Base-by-base conservation (phyloP, 768 basidiomycete genomes). In the Daedaleopsis sinensis region DNA sequence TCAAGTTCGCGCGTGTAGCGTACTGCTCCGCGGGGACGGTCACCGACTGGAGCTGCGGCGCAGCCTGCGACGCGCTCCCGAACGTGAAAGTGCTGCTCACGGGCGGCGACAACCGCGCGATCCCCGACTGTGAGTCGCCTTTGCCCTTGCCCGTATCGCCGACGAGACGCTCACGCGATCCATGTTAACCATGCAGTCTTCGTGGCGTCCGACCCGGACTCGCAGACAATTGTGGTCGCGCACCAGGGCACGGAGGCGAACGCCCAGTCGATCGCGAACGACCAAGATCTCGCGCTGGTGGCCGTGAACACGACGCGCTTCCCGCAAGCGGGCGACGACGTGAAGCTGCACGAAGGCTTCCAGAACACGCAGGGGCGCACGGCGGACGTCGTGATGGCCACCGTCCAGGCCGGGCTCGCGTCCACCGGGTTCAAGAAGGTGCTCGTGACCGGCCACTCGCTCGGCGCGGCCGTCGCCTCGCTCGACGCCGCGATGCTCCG, bases 301-400 rank as follows among this genome's bases (percentile, higher is more conserved):
- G 55, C 39, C 38, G 58, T 82, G 51, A 62, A 81, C 63, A 16
- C 77, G 1, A 70, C 74, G 1, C 76, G 81, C 24, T 87, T 86
- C 70, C 68, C 70, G 6, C 19, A 58, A 21, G 61, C 70, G 10
- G 55, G 61, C 7, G 68, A 32, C 23, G 67, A 64, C 27, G 62
- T 67, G 19, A 16, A 67, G 36, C 65, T 70, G 11, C 71, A 72
- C 52, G 60, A 64, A 50, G 73, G 73, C 37, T 74, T 74, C 69
- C 66, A 69, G 24, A 51, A 64, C 27, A 68, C 73, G 0, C 70
- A 70, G 44, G 68, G 62, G 1, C 70, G 71, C 42, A 72, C 71
- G 7, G 65, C 73, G 1, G 66, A 69, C 52, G 1, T 65, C 15
- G 66, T 73, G 4, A 57, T 72, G 35, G 67, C 69, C 13, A 68